phyloP scores from a whole-genome alignment of 768 basidiomycete genomes.

The Amanita subjunquillea region DNA sequence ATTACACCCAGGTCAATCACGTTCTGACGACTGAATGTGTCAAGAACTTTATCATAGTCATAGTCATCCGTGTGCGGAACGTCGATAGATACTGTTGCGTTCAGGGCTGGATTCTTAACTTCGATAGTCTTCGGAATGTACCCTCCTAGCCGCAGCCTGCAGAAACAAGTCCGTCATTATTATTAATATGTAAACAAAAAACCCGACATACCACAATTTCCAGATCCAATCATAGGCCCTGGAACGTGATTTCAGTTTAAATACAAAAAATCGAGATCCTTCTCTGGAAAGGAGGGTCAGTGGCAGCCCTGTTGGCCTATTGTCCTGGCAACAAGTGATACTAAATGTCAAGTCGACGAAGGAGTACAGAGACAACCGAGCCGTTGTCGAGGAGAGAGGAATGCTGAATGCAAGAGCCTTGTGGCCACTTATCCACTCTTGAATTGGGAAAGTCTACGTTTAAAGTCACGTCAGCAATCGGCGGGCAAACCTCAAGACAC shows the following conservation, averaged over 20 bases:
- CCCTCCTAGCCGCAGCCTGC: conserved; percentile 66
- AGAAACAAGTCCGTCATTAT: not conserved
- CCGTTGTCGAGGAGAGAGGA: conserved; percentile 52
- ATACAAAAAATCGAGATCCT: conserved; percentile 81
- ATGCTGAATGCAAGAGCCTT: conserved; percentile 76
- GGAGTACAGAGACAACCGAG: conserved; percentile 78
- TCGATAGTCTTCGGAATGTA: conserved; percentile 60
- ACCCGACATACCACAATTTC: conserved; percentile 56
- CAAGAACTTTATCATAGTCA: conserved; percentile 28
- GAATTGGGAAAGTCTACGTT: conserved; percentile 48
- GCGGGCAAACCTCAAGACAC: conserved; percentile 13
- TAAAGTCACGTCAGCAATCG: conserved; percentile 7
- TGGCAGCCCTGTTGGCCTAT: conserved; percentile 31
- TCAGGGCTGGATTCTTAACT: conserved; percentile 57
- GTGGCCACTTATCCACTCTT: conserved; percentile 57
- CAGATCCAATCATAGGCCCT: conserved; percentile 85
- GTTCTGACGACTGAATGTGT: conserved; percentile 48
- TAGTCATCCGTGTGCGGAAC: conserved; percentile 39
- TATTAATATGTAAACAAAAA: conserved; percentile 1
- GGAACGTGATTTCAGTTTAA: conserved; percentile 71
- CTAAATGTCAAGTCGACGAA: conserved; percentile 81
- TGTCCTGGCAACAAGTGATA: conserved; percentile 52
- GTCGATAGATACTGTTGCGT: conserved; percentile 60
- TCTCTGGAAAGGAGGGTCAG: conserved; percentile 37
- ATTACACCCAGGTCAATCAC: conserved; percentile 54